A percentile compares a stretch with the other conserved stretches of the same genome.
phyloP scores from a whole-genome alignment of 768 basidiomycete species.

The Naganishia vaughanmartiniae region DNA sequence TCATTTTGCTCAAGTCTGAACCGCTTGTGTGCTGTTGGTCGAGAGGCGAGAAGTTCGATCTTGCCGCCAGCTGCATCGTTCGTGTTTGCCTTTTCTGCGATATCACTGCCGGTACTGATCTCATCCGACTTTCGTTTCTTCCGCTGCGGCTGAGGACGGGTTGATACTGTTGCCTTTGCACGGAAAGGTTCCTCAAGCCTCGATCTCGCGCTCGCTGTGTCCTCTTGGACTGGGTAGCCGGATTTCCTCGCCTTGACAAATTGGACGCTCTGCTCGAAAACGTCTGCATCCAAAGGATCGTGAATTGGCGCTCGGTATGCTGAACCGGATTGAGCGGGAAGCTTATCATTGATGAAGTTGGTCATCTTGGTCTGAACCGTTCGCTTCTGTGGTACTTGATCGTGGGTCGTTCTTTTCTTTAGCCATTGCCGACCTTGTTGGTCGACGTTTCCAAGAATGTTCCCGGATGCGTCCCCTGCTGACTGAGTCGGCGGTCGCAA shows the following conservation, averaged over 20 bases:
- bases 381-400: not conserved
- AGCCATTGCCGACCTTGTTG: not conserved
- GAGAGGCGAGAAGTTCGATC: not conserved
- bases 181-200: not conserved
- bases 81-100: not conserved
- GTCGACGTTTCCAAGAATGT: not conserved
- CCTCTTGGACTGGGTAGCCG: not conserved
- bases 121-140: slow-evolving; percentile 21
- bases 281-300: not conserved
- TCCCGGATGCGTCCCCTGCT: not conserved
- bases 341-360: not conserved
- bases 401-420: not conserved
- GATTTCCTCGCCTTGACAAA: not conserved
- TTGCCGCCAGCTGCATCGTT: not conserved
- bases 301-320: not conserved
- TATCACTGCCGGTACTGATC: not conserved
- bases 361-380: slow-evolving; percentile 21
- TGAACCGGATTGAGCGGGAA: not conserved
- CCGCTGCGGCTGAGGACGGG: slow-evolving; percentile 8
- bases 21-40: slow-evolving; percentile 3
- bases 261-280: slow-evolving; percentile 8
- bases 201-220: not conserved
- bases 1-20: not conserved
- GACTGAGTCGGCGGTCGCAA: not conserved
- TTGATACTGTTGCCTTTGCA: not conserved